Evolutionary conservation across 139 green algal species (phyloP), one percentile per base, ranked within the genome.

Genomic region (Volvox africanus): DNA sequence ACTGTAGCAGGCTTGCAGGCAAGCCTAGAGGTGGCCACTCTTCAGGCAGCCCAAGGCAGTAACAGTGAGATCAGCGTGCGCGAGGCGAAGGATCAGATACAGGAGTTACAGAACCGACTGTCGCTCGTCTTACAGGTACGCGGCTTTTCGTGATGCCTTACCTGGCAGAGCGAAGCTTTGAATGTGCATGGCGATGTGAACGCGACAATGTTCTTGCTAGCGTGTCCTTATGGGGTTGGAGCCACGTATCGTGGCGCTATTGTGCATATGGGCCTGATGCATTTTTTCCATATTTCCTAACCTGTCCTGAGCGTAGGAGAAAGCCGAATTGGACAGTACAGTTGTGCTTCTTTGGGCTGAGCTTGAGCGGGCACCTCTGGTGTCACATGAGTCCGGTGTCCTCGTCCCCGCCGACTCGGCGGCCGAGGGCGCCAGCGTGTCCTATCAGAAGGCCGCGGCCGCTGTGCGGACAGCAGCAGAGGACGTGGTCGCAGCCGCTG

Each of bases 271-370:
- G 44, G 9, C 44, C 44, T 55, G 44, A 55, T 55, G 44, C 9
- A 55, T 9, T 55, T 55, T 9, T 5, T 55, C 44, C 44, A 55
- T 55, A 9, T 9, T 9, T 55, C 5, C 5, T 55, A 55, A 55
- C 44, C 44, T 55, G 44, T 55, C 44, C 44, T 55, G 44, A 55
- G 44, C 30, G 80, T 71, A 89, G 85, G 85, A 55, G 6, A 89
- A 82, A 68, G 69, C 69, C 30, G 36, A 89, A 50, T 68, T 89
- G 3, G 85, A 89, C 19, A 55, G 69, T 28, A 55, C 85, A n/a
- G 22, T 89, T 1, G 28, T 61, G 18, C 11, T 78, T 22, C 86
- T 85, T 0, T 30, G 73, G 13, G 13, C 55, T 6, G 86, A 90
- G 75, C 22, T 85, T 22, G 73, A 90, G 86, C 73, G 55, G 13